Base-by-base conservation (phyloP, 495 filamentous ascomycete species). In the Aspergillus nidulans region DNA sequence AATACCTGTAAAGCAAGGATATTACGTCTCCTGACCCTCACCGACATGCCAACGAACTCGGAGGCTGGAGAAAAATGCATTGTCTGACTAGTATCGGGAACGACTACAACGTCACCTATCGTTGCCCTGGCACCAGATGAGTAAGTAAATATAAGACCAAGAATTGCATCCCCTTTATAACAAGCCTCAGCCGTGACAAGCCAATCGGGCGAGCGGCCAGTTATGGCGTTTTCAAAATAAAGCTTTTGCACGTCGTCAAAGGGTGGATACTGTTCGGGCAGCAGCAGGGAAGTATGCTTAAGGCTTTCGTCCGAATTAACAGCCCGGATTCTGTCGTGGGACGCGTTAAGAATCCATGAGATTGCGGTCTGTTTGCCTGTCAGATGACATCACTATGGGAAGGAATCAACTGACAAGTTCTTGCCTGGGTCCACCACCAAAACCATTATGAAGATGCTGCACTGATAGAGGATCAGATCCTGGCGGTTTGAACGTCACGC, bases 231-330 rank as follows among this genome's bases (percentile, higher is more conserved):
- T 24, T 53, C 53, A 41, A 60, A 60, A 43, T 60, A 52, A 15
- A 60, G 47, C 43, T 56, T 56, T 34, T 36, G 53, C 18, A 56
- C 34, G 30, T 56, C 47, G 26, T 60, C 53, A 19, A 56, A 56
- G 23, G 57, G 52, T 21, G 51, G 36, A 12, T 45, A 4, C 40
- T 38, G 36, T 40, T 52, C 40, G n/a, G 46, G 57, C 28, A 55
- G 1, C 19, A 54, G 43, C 6, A 55, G 46, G 20, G 25, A 52
- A 1, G 36, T 9, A 18, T 46, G 12, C 39, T 15, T n/a, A 40
- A n/a, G n/a, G 38, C 32, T 43, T 1, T 8, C 53, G 28, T 18
- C 15, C 19, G 57, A 51, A 34, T 52, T 32, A 34, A 60, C 48
- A 53, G 41, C 58, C 6, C 48, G 58, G 24, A 60, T 25, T 16